Evolutionary conservation across 2,329 filamentous ascomycete genomes (phyloP).

Genomic region (Fusarium tjaetaba): DNA sequence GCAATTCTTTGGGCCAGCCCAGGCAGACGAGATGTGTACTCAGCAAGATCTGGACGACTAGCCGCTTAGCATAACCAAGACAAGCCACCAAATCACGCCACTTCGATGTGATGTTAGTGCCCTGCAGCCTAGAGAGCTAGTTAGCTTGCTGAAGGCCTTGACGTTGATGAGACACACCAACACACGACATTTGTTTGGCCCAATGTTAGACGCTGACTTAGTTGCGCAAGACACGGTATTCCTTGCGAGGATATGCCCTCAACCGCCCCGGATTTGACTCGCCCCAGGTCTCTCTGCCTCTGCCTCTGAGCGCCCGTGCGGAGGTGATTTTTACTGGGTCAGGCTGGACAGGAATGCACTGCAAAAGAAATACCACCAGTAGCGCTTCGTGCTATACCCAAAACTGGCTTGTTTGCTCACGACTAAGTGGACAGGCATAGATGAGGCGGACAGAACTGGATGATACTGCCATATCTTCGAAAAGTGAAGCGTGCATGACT

Average conservation of each 20-base stretch:
- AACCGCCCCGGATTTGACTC: not conserved
- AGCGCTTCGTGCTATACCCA: not conserved
- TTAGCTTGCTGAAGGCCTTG: not conserved
- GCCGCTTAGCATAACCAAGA: not conserved
- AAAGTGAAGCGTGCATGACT: not conserved
- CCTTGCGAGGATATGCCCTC: not conserved
- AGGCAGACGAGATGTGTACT: not conserved
- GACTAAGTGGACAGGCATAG: not conserved
- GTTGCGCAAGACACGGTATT: not conserved
- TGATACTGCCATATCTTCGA: not conserved
- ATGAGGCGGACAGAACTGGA: not conserved
- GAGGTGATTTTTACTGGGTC: not conserved
- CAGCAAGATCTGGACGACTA: not conserved
- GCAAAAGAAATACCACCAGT: not conserved
- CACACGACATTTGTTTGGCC: not conserved
- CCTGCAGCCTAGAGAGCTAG: not conserved
- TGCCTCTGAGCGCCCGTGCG: not conserved
- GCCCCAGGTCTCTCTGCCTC: not conserved
- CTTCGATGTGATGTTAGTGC: not conserved
- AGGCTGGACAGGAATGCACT: not conserved
- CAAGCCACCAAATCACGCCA: not conserved
- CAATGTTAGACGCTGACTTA: not conserved
- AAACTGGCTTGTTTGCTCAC: not conserved
- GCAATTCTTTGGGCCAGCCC: not conserved
- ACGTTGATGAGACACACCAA: not conserved